Evolutionary conservation across 148 eudicot species (phyloP), one percentile per base, ranked within the genome.

Genomic region (Salicornia ramosissima): DNA sequence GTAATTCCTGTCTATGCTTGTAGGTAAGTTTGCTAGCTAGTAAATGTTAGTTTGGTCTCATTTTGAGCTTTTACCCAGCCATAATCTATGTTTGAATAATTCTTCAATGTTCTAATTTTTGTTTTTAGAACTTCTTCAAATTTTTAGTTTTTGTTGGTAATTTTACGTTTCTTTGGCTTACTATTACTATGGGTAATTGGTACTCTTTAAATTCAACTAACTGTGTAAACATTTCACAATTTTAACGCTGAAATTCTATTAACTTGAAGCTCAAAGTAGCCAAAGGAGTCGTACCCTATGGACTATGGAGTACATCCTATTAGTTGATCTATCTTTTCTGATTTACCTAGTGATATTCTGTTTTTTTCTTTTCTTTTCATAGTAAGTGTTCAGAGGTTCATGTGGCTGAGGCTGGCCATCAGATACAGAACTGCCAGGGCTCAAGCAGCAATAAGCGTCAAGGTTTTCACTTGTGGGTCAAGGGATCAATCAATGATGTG

Each of bases 311-410:
- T 36, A 36, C 40, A 36, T 7, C 0, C 42, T 33, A 15, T 59
- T 31, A 2, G 43, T 15, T 29, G 21, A 29, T 57, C 28, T 28
- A 70, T 31, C 39, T 39, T 42, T 50, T 24, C 12, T 56, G 26
- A 55, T 33, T 57, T 28, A 29, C 62, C 29, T 21, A 28, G 19
- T 10, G 6, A 36, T 36, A 36, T 36, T 36, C 4, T 36, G 40
- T n/a, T n/a, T n/a, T n/a, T n/a, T n/a, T n/a, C n/a, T n/a, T n/a
- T n/a, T n/a, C n/a, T 71, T 43, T 71, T 61, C 47, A 75, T 82
- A 94, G 99, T 21, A 96, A 91, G 72, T 95, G 97, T 81, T 78
- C 97, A 16, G 96, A 86, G 73, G 75, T 91, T 64, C 93, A 84
- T 71, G 82, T 95, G 26, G 91, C 91, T 46, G 80, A 83, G 49